Base-by-base conservation (phyloP, 148 eudicot genomes). In the Diospyros kaki region DNA sequence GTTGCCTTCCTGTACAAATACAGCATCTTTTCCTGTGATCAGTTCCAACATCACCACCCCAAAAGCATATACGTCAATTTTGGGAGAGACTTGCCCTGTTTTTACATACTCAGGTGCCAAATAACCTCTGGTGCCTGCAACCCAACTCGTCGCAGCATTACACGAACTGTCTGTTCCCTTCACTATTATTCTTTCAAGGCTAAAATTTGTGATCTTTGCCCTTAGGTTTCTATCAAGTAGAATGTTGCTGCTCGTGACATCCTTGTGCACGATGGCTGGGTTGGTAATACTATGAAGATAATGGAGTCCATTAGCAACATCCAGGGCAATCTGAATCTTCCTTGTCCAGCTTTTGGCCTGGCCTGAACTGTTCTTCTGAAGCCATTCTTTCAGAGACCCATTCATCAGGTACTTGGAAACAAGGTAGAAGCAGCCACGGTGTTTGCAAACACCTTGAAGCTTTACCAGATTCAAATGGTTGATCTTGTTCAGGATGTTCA, bases 351-450 rank as follows among this genome's bases (percentile, higher is more conserved):
- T 51, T 28, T 50, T 11, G 1, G n/a, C n/a, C 12, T 72, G 58
- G 10, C 18, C 17, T 28, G 76, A 55, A 41, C 68, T 65, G 64
- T 50, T 46, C 53, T 42, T 62, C 5, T 18, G 53, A 10, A 84
- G 79, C 91, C 97, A 89, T n/a, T 87, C 85, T n/a, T 76, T 80
- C 53, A 92, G 81, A 2, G 90, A 81, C 9, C 93, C 93, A 60
- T 86, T 92, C 4, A 67, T 48, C 79, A 89, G 88, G 76, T 87
- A 87, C 67, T 87, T 94, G 54, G 80, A 90, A 8, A 90, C 81
- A 12, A 88, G 87, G 81, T 88, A 89, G 85, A 87, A 87, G 61
- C 72, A 44, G 28, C 86, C 85, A 6, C 81, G 76, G 38, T 75
- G 46, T 45, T 75, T 75, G 62, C 90, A 88, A 77, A 84, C 79